Conservation (phyloP, 2,329 filamentous ascomycete genomes). For the Leptographium procerum region DNA sequence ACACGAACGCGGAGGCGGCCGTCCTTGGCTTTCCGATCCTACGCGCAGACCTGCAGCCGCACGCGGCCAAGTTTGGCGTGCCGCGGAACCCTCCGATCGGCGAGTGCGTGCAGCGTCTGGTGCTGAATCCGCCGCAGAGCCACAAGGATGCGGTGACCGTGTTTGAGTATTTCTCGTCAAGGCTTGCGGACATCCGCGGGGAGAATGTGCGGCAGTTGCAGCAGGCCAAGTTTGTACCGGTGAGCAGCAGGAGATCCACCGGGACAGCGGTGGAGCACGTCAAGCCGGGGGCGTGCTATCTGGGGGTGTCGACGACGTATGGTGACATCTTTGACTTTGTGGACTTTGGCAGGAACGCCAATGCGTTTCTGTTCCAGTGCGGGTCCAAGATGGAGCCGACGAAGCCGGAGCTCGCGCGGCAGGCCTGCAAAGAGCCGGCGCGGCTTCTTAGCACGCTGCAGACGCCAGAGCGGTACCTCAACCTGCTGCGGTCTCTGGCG, state of each 20-base stretch:
- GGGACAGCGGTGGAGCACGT: slow-evolving; percentile 36
- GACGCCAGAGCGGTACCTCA: slow-evolving; percentile 74
- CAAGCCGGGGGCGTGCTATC: slow-evolving; percentile 64
- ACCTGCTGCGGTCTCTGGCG: slow-evolving; percentile 68
- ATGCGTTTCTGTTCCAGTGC: slow-evolving; percentile 76
- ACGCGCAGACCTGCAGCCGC: slow-evolving; percentile 60
- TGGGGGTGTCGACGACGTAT: slow-evolving; percentile 61
- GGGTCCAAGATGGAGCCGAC: slow-evolving; percentile 89
- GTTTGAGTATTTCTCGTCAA: slow-evolving; percentile 74
- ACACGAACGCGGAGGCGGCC: slow-evolving; percentile 64
- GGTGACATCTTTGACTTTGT: slow-evolving; percentile 95
- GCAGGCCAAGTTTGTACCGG: slow-evolving; percentile 60
- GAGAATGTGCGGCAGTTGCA: slow-evolving; percentile 49
- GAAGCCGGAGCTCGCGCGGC: slow-evolving; percentile 69
- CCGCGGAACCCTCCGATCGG: slow-evolving; percentile 67
- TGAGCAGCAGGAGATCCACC: slow-evolving; percentile 22
- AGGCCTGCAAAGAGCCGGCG: slow-evolving; percentile 75
- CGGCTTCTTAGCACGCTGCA: slow-evolving; percentile 71
- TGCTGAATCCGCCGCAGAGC: slow-evolving; percentile 59
- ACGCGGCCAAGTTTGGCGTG: slow-evolving; percentile 80
- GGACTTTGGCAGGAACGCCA: slow-evolving; percentile 80
- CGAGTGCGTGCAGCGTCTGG: slow-evolving; percentile 62
- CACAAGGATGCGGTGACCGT: slow-evolving; percentile 54
- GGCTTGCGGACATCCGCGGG: slow-evolving; percentile 61
- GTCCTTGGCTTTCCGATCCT: slow-evolving; percentile 75